Conservation (phyloP, 169 alveolate species). For the Cryptosporidium muris region DNA sequence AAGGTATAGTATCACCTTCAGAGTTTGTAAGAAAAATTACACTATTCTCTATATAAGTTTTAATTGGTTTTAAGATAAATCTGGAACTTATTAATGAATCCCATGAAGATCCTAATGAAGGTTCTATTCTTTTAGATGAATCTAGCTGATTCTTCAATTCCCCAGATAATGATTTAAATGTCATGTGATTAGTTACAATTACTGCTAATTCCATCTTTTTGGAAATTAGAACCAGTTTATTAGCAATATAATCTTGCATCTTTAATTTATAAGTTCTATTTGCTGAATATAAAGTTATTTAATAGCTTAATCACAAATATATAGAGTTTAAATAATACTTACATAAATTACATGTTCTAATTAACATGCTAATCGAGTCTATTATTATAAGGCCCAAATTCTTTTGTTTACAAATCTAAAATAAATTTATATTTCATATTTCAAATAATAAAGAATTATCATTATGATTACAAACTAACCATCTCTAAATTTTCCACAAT, state of each 20-base stretch:
- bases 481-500: slow-evolving; percentile 2
- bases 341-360: slow-evolving; percentile 51
- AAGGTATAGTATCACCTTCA: slow-evolving; percentile 41
- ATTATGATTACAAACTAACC: slow-evolving; percentile 12
- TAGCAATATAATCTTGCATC: slow-evolving; percentile 57
- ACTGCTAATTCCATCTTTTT: slow-evolving; percentile 38
- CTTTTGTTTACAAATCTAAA: slow-evolving; percentile 34
- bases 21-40: slow-evolving; percentile 6
- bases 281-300: not conserved
- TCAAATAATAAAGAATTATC: not conserved
- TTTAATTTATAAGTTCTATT: slow-evolving; percentile 46
- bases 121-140: slow-evolving; percentile 12
- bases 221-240: slow-evolving; percentile 35
- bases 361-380: slow-evolving; percentile 66
- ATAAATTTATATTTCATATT: not conserved
- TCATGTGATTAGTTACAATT: slow-evolving; percentile 63
- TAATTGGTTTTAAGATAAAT: slow-evolving; percentile 13
- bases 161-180: slow-evolving; percentile 16
- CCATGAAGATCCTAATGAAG: slow-evolving; percentile 64
- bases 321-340: not conserved
- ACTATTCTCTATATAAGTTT: not conserved
- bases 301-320: not conserved
- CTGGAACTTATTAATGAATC: slow-evolving; percentile 44
- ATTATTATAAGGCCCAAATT: slow-evolving; percentile 60
- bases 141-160: not conserved